Conservation (phyloP, 768 basidiomycete genomes). For the Tephrocybe rancida region DNA sequence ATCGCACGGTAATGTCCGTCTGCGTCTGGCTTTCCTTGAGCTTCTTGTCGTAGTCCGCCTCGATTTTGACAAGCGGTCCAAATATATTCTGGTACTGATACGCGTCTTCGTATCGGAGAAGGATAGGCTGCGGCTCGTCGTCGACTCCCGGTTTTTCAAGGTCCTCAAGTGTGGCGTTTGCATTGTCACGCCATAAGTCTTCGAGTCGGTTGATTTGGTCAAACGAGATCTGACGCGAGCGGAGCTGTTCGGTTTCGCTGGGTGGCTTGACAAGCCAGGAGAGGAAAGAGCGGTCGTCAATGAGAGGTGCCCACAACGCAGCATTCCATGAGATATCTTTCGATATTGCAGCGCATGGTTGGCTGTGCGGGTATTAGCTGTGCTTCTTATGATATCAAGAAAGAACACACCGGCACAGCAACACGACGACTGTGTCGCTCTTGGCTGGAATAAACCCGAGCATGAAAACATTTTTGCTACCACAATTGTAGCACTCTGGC, state of each 20-base stretch:
- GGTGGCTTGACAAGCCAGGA: slow-evolving; percentile 99
- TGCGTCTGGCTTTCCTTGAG: slow-evolving; percentile 99
- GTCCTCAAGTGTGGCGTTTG: slow-evolving; percentile 92
- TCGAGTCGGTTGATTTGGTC: slow-evolving; percentile 97
- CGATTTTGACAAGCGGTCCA: slow-evolving; percentile 98
- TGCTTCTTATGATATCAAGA: slow-evolving; percentile 2
- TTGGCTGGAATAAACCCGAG: slow-evolving; percentile 99
- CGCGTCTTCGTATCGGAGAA: slow-evolving; percentile 94
- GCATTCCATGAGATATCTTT: slow-evolving; percentile 99
- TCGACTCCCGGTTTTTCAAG: slow-evolving; percentile 97
- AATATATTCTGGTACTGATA: slow-evolving; percentile 99
- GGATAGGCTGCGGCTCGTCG: slow-evolving; percentile 93
- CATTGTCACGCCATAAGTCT: slow-evolving; percentile 97
- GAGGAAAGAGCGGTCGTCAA: slow-evolving; percentile 98
- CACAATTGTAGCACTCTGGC: slow-evolving; percentile 99
- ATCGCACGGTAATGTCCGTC: slow-evolving; percentile 92
- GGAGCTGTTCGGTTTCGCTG: slow-evolving; percentile 92
- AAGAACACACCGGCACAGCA: slow-evolving; percentile 84
- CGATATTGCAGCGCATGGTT: slow-evolving; percentile 96
- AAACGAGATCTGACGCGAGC: slow-evolving; percentile 96
- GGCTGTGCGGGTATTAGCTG: slow-evolving; percentile 47
- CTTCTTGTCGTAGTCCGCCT: slow-evolving; percentile 98
- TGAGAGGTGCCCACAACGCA: slow-evolving; percentile 95
- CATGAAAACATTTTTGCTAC: slow-evolving; percentile 99
- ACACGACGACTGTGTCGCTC: slow-evolving; percentile 96